Evolutionary conservation across 129 eudicot species (phyloP).

Genomic region (Chrysanthemum makinoi): DNA sequence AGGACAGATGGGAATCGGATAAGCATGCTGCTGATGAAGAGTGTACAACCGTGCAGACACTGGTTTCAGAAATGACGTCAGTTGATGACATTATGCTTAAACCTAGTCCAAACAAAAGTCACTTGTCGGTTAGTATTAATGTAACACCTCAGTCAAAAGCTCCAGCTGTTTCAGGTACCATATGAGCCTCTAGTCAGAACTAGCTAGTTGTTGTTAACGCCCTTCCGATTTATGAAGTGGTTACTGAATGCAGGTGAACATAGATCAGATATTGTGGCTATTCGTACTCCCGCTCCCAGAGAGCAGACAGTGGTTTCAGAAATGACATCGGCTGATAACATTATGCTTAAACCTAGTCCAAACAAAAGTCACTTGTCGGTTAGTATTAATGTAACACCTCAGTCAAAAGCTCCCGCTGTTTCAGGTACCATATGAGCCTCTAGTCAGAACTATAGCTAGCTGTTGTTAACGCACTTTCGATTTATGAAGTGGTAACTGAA

Average conservation of each 20-base stretch:
- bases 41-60: slow-evolving; percentile 25
- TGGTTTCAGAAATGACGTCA: slow-evolving; percentile 27
- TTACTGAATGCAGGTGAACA: slow-evolving; percentile 37
- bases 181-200: neutral
- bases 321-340: slow-evolving; percentile 30
- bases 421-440: slow-evolving; percentile 23
- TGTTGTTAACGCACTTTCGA: neutral
- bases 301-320: slow-evolving; percentile 35
- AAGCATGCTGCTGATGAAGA: slow-evolving; percentile 29
- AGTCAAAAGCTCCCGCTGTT: slow-evolving; percentile 45
- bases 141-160: slow-evolving; percentile 53
- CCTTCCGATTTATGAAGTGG: neutral
- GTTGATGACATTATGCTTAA: slow-evolving; percentile 32
- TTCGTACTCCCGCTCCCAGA: slow-evolving; percentile 65
- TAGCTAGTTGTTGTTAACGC: neutral
- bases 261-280: slow-evolving; percentile 39
- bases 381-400: slow-evolving; percentile 43
- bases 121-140: slow-evolving; percentile 36
- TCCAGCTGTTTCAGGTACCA: slow-evolving; percentile 39
- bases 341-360: slow-evolving; percentile 29
- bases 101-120: slow-evolving; percentile 28
- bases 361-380: slow-evolving; percentile 34
- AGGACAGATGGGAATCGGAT: slow-evolving; percentile 22
- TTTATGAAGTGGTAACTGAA: slow-evolving; percentile 8
- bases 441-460: neutral